phyloP scores from a whole-genome alignment of 257 asterid genomes.

The Nicotiana tomentosiformis region DNA sequence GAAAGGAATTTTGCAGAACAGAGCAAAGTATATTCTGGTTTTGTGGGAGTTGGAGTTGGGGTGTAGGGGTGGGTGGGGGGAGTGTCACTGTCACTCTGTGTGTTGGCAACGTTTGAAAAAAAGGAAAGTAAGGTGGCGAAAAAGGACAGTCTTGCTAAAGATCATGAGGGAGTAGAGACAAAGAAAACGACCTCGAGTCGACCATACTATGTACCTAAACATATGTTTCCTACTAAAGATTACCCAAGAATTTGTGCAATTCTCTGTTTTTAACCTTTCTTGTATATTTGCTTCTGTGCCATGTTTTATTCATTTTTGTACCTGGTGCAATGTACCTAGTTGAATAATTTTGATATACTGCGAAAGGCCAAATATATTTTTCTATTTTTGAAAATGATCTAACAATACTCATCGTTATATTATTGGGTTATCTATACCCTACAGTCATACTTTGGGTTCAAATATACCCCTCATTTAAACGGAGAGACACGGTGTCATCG shows the following conservation, averaged over 20 bases:
- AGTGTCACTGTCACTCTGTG: conserved; percentile 6
- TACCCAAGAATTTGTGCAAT: neutral
- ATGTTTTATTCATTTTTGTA: neutral
- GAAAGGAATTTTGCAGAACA: conserved; percentile 9
- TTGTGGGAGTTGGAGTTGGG: too few relatives aligned
- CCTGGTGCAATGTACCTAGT: neutral
- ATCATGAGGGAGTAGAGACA: neutral
- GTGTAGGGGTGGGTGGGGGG: neutral
- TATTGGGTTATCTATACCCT: too few relatives aligned
- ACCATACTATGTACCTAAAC: neutral
- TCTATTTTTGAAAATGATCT: too few relatives aligned
- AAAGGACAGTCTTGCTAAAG: neutral
- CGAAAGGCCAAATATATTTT: too few relatives aligned
- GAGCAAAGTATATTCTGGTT: conserved; percentile 24
- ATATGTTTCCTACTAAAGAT: neutral
- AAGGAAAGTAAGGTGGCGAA: neutral
- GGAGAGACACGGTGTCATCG: too few relatives aligned
- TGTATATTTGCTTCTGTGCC: neutral
- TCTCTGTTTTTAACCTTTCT: neutral
- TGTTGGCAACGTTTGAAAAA: neutral
- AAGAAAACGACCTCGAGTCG: neutral
- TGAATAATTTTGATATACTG: neutral
- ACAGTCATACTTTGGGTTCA: too few relatives aligned
- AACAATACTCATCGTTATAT: too few relatives aligned
- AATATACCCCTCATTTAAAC: too few relatives aligned